phyloP scores from a whole-genome alignment of 129 eudicot genomes.

The Mikania micrantha region DNA sequence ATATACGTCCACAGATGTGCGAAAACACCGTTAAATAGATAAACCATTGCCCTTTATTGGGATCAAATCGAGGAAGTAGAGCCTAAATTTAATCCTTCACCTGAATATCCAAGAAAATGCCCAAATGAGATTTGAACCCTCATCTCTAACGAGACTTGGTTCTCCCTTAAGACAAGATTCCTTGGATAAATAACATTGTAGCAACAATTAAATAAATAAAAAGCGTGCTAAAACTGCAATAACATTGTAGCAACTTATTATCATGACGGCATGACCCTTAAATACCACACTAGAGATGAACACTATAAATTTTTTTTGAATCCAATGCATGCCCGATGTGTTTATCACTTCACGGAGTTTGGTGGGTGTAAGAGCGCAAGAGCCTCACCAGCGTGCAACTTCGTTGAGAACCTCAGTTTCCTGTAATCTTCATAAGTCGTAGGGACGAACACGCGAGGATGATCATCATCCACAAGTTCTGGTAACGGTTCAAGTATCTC shows the following conservation, averaged over 20 bases:
- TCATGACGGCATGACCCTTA: neutral
- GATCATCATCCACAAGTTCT: slow-evolving; percentile 47
- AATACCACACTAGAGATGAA: neutral
- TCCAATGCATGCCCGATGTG: neutral
- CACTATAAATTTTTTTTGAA: neutral
- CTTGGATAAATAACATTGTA: no score
- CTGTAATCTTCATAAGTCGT: slow-evolving; percentile 52
- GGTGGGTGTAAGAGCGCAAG: slow-evolving; percentile 35
- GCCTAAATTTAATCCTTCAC: no score
- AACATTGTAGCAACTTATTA: neutral
- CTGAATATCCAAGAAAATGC: no score
- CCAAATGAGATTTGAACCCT: no score
- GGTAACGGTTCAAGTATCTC: slow-evolving; percentile 45
- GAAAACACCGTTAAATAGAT: no score
- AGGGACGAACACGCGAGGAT: slow-evolving; percentile 52
- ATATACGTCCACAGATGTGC: no score
- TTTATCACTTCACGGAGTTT: slow-evolving; percentile 5
- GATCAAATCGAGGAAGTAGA: no score
- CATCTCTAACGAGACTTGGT: no score
- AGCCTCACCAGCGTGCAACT: slow-evolving; percentile 63
- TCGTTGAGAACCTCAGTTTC: slow-evolving; percentile 36
- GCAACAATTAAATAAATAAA: no score
- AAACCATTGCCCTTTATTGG: no score
- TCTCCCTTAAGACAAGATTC: no score
- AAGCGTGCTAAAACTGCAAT: no score